Evolutionary conservation across 352 stramenopile genomes (phyloP), one percentile per base, ranked within the genome.

Genomic region (Blastocystis sp.): DNA sequence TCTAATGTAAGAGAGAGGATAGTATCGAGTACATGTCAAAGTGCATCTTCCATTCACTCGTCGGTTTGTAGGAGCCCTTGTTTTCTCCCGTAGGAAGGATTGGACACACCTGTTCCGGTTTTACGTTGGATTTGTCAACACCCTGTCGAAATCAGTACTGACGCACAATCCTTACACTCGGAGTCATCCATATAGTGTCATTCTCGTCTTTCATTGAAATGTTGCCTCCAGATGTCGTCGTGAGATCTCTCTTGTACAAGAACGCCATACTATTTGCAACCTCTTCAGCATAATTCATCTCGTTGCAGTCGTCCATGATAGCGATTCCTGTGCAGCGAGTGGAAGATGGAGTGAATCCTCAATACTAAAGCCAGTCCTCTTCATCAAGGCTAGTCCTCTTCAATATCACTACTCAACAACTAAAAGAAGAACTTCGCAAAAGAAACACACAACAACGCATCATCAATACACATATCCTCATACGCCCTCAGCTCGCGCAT

Each of bases 11-110:
- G 66, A 67, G 1, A 3, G 16, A 26, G 12, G 2, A 16, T 12
- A 10, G 2, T 10, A 85, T 50, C 3, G 35, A 29, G n/a, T 85
- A 85, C 74, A 41, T 10, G 24, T 85, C 55, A 33, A 69, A 85
- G 70, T 85, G 74, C 74, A 85, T 85, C 74, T 67, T 67, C 74
- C 74, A 85, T 29, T 85, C 74, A 63, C 74, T 85, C 1, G 74
- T 85, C 37, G 74, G 74, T 33, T 85, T 85, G 37, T 69, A 85
- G 33, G 74, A 85, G 26, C 74, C 74, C 24, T 13, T 37, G 31
- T 35, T 66, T 12, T 62, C 37, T 31, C 61, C 50, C 67, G 51
- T 62, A 10, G 74, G 74, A 85, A 69, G 50, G 37, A 85, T 85
- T 0, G 24, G 33, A 55, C 50, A 85, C 16, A 85, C 50, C 26